A percentile compares a stretch with the other conserved stretches of the same genome.
Conservation (phyloP, 2,329 filamentous ascomycete genomes). For the Colletotrichum australisinense region DNA sequence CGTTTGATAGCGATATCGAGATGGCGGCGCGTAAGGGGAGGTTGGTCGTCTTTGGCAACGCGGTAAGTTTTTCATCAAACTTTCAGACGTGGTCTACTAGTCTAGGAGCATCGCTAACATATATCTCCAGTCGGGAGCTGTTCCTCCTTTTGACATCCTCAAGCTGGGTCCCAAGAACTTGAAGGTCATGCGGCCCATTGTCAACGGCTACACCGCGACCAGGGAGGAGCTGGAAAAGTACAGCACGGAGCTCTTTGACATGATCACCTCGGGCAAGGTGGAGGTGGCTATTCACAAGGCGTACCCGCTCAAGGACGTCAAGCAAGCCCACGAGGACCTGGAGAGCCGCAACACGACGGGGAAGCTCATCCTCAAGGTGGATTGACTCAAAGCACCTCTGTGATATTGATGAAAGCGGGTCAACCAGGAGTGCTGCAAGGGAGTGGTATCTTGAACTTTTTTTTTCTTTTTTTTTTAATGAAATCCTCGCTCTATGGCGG, state of each 20-base stretch:
- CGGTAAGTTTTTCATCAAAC: constrained; percentile 58
- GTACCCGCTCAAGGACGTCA: constrained; percentile 80
- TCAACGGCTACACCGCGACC: constrained; percentile 77
- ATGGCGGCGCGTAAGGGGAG: constrained; percentile 81
- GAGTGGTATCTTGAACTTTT: constrained; percentile 11
- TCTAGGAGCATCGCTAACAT: neutral
- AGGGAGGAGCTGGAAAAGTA: constrained; percentile 79
- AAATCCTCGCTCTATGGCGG: constrained; percentile 14
- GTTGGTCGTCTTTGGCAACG: constrained; percentile 84
- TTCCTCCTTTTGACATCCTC: constrained; percentile 71
- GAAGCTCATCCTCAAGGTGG: constrained; percentile 81
- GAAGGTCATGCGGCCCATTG: constrained; percentile 78
- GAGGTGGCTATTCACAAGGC: constrained; percentile 80
- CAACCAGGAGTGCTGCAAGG: too few species aligned
- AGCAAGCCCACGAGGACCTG: constrained; percentile 79
- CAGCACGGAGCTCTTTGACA: constrained; percentile 76
- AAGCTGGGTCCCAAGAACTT: constrained; percentile 79
- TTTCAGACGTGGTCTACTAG: too few species aligned
- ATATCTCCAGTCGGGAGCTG: constrained; percentile 69
- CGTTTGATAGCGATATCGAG: constrained; percentile 83
- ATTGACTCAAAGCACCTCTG: constrained; percentile 37
- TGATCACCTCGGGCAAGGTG: constrained; percentile 76
- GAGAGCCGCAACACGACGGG: constrained; percentile 86
- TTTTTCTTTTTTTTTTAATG: constrained; percentile 2
- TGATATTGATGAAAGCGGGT: neutral